Evolutionary conservation across 1,284 basidiomycete species (phyloP).

Genomic region (Cryptococcus hybrid): DNA sequence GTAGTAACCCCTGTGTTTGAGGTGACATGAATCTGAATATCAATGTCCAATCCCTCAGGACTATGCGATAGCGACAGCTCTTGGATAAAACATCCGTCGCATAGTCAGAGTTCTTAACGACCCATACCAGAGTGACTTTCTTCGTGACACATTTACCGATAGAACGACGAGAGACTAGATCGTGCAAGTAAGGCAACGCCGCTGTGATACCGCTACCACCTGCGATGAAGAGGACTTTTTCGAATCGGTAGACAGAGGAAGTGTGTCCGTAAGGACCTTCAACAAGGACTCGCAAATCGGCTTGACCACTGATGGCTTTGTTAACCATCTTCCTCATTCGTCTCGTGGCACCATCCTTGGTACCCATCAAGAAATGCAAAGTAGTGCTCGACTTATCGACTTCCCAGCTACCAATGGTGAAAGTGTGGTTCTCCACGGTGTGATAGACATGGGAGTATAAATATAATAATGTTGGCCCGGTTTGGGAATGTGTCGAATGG

Average conservation of each 20-base stretch:
- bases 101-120: slow-evolving; percentile 22
- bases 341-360: slow-evolving; percentile 24
- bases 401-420: slow-evolving; percentile 28
- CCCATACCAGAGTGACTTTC: slow-evolving; percentile 23
- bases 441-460: slow-evolving; percentile 22
- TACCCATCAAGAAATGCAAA: slow-evolving; percentile 27
- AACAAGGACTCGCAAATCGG: slow-evolving; percentile 16
- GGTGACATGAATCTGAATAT: slow-evolving; percentile 13
- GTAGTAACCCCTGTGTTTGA: not conserved
- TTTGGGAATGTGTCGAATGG: slow-evolving; percentile 14
- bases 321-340: slow-evolving; percentile 7
- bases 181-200: slow-evolving; percentile 28
- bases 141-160: slow-evolving; percentile 4
- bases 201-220: slow-evolving; percentile 36
- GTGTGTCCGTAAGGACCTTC: slow-evolving; percentile 38
- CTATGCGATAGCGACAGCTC: too few relatives aligned
- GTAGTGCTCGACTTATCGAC: not conserved
- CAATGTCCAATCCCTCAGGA: slow-evolving; percentile 7
- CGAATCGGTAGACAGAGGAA: slow-evolving; percentile 19
- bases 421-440: slow-evolving; percentile 36
- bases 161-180: slow-evolving; percentile 1
- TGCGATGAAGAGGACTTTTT: slow-evolving; percentile 26
- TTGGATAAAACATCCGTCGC: slow-evolving; percentile 23
- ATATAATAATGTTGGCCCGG: slow-evolving; percentile 35
- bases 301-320: not conserved